Base-by-base conservation (phyloP, 2,329 filamentous ascomycete species). In the Fusarium anguioides region DNA sequence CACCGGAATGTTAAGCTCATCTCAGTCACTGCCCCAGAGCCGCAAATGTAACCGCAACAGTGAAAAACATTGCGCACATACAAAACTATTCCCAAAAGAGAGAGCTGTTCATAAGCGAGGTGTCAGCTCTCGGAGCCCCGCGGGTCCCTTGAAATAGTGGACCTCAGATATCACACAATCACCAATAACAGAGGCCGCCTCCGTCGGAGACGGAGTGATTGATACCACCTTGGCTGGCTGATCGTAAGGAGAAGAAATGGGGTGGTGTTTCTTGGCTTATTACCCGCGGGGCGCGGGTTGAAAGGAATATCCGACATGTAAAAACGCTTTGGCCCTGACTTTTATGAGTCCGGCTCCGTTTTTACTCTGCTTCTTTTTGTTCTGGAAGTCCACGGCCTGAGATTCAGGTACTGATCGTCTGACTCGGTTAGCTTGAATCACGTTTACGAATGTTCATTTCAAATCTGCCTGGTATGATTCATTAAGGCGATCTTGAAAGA, bases 121-220 rank as follows among this genome's bases (percentile, higher is more conserved):
- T 18, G 57, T 61, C 47, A 54, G 31, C 18, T 18, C 45, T 60
- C 57, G 56, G 66, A 2, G 41, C 5, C n/a, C 66, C 65, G 65
- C 65, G 66, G 66, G 21, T 17, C 18, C 60, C 39, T 21, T 46
- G 6, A 1, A 6, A 6, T 14, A 55, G 55, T 49, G 55, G 60
- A 18, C 29, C 39, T 4, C 9, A 6, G 24, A 26, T n/a, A 35
- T 42, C 62, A 52, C 54, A 20, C 12, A 7, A 35, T 20, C 10
- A 10, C 44, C 42, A 51, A 49, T 53, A 8, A 24, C 24, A 44
- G 11, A 7, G 24, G 6, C 39, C 60, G 40, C 12, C 35, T 65
- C 65, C 64, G 64, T 55, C 44, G 49, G 64, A 62, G 8, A 15
- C 45, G 62, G 53, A 17, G 40, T 11, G 49, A 50, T 23, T 50